phyloP scores from a whole-genome alignment of 768 basidiomycete genomes.

The Clavulina sp. region DNA sequence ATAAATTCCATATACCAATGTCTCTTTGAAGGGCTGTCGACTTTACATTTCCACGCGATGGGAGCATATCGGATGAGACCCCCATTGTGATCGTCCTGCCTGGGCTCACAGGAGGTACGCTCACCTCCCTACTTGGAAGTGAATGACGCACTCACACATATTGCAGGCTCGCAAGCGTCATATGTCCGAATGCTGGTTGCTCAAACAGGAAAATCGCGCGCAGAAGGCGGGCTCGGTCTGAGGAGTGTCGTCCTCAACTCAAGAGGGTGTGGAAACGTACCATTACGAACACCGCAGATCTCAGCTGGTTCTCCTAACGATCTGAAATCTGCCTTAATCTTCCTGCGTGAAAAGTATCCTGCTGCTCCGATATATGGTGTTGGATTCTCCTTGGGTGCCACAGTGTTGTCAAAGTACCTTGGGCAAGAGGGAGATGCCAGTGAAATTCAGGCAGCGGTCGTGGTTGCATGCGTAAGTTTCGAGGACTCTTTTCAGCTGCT shows the following conservation, averaged over 20 bases:
- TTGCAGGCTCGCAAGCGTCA: constrained; percentile 65
- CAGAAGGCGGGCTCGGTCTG: constrained; percentile 14
- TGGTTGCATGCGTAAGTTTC: constrained; percentile 51
- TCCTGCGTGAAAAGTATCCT: constrained; percentile 57
- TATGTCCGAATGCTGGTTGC: constrained; percentile 74
- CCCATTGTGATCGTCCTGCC: constrained; percentile 29
- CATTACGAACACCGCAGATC: constrained; percentile 62
- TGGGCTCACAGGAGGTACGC: constrained; percentile 29
- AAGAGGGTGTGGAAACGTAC: constrained; percentile 39
- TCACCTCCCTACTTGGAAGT: neutral
- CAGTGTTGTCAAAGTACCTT: constrained; percentile 76
- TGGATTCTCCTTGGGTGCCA: constrained; percentile 88
- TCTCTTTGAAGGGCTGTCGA: constrained; percentile 12
- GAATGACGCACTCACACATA: neutral
- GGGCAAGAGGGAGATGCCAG: constrained; percentile 59
- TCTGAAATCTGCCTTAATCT: constrained; percentile 60
- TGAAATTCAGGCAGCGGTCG: constrained; percentile 47
- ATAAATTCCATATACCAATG: neutral
- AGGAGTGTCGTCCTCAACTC: constrained; percentile 1
- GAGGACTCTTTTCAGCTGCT: neutral
- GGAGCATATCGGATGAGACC: constrained; percentile 17
- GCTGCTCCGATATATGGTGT: constrained; percentile 71
- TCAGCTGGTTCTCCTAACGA: constrained; percentile 88
- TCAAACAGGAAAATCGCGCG: constrained; percentile 47
- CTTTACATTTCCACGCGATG: constrained; percentile 13